These are phyloP conservation scores for Spergularia bocconei DNA, from an alignment of 148 eudicot genomes.

Conservation along the genomic window DNA sequence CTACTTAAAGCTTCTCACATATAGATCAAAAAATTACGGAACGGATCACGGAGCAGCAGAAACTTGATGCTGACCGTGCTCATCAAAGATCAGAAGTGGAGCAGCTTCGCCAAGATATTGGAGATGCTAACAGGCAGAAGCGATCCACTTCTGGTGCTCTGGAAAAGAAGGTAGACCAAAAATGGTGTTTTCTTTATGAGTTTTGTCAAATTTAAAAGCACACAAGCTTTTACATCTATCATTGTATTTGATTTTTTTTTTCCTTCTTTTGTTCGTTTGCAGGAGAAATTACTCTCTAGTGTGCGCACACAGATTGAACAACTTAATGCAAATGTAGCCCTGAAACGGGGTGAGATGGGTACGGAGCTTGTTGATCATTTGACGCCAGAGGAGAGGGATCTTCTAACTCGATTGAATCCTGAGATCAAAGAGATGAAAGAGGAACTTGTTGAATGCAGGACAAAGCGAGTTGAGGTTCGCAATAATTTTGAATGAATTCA, in stretches of 20 bases:
- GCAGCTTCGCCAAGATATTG: conserved; percentile 76
- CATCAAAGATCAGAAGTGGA: conserved; percentile 81
- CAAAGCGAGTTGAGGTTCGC: conserved; percentile 81
- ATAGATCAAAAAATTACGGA: conserved; percentile 78
- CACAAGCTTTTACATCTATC: not conserved
- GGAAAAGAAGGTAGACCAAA: conserved; percentile 67
- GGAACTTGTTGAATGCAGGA: conserved; percentile 63
- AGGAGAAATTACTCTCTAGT: conserved; percentile 76
- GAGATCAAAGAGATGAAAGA: conserved; percentile 94
- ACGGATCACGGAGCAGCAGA: conserved; percentile 88
- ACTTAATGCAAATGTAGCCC: conserved; percentile 58
- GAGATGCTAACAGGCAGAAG: conserved; percentile 80
- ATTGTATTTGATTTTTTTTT: conserved; percentile 18
- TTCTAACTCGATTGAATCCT: conserved; percentile 79
- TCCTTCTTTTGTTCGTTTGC: conserved; percentile 26
- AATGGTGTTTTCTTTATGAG: not conserved
- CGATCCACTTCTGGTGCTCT: conserved; percentile 62
- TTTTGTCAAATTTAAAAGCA: not conserved
- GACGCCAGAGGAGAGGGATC: conserved; percentile 72
- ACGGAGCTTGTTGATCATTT: conserved; percentile 93
- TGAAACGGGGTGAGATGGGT: conserved; percentile 87
- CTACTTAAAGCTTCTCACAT: conserved; percentile 62
- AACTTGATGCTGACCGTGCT: conserved; percentile 86
- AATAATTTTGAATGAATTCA: not conserved
- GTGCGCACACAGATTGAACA: conserved; percentile 71